phyloP scores from a whole-genome alignment of 2,329 filamentous ascomycete genomes.

The Fusarium pseudoanthophilum region DNA sequence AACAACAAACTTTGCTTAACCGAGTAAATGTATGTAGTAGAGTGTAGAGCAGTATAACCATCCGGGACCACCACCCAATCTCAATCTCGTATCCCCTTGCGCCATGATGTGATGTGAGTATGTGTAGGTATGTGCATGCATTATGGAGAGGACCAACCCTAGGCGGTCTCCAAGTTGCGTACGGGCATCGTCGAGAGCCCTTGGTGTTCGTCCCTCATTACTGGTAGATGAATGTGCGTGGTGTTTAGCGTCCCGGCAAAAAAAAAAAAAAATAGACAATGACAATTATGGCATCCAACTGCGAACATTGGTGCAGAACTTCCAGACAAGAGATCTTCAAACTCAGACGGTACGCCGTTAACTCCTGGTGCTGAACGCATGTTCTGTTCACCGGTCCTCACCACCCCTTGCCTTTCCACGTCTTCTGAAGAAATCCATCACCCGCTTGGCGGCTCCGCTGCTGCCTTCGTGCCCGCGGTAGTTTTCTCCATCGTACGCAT shows the following conservation, averaged over 20 bases:
- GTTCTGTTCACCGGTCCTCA: slow-evolving; percentile 59
- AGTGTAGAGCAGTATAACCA: slow-evolving; percentile 38
- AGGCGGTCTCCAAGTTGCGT: slow-evolving; percentile 35
- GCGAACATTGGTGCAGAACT: slow-evolving; percentile 38
- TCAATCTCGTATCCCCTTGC: slow-evolving; percentile 43
- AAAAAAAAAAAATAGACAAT: slow-evolving; percentile 37
- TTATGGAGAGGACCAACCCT: slow-evolving; percentile 31
- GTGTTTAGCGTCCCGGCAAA: slow-evolving; percentile 40
- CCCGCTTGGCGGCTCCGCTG: slow-evolving; percentile 86
- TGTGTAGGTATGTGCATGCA: slow-evolving; percentile 19
- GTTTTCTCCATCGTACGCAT: slow-evolving; percentile 84
- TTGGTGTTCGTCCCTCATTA: slow-evolving; percentile 44
- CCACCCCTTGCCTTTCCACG: slow-evolving; percentile 79
- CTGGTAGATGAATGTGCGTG: slow-evolving; percentile 38
- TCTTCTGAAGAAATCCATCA: slow-evolving; percentile 98
- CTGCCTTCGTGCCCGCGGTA: slow-evolving; percentile 79
- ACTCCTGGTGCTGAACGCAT: slow-evolving; percentile 37
- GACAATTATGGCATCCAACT: slow-evolving; percentile 45
- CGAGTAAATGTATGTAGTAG: slow-evolving; percentile 41
- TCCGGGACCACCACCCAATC: slow-evolving; percentile 38
- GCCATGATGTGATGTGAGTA: slow-evolving; percentile 42
- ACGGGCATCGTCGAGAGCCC: slow-evolving; percentile 37
- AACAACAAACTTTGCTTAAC: slow-evolving; percentile 39
- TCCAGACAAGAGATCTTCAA: slow-evolving; percentile 40
- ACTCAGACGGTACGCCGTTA: slow-evolving; percentile 38